Conservation (phyloP, 1,284 basidiomycete species). For the Ganoderma multipileum region DNA sequence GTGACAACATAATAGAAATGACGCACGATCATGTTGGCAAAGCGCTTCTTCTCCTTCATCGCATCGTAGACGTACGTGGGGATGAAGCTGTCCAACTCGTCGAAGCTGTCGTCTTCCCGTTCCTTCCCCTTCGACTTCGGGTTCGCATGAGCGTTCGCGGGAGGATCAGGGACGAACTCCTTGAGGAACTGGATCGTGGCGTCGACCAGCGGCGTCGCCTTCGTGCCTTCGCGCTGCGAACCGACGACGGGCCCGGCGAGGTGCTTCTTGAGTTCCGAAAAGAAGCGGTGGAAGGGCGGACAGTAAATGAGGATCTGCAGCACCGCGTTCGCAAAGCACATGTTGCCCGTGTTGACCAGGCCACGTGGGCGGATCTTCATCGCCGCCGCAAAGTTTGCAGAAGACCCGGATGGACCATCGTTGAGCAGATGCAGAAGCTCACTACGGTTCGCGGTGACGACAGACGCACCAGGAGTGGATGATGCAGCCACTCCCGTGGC, state of each 20-base stretch:
- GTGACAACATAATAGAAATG: neutral
- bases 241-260: slow-evolving; percentile 42
- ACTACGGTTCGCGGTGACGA: slow-evolving; percentile 55
- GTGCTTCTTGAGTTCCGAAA: slow-evolving; percentile 73
- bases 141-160: slow-evolving; percentile 39
- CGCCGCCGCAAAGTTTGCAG: slow-evolving; percentile 24
- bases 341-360: slow-evolving; percentile 94
- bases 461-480: slow-evolving; percentile 32
- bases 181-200: slow-evolving; percentile 85
- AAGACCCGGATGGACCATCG: slow-evolving; percentile 46
- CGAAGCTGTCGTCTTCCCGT: slow-evolving; percentile 48
- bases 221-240: slow-evolving; percentile 44
- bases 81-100: slow-evolving; percentile 77
- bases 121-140: slow-evolving; percentile 45
- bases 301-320: slow-evolving; percentile 93
- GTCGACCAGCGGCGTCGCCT: slow-evolving; percentile 81
- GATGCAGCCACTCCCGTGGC: slow-evolving; percentile 31
- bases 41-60: slow-evolving; percentile 94
- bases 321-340: slow-evolving; percentile 97
- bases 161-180: slow-evolving; percentile 66
- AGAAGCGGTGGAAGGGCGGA: slow-evolving; percentile 83
- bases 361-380: slow-evolving; percentile 76
- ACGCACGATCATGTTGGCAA: slow-evolving; percentile 90
- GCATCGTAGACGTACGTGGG: slow-evolving; percentile 94
- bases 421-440: slow-evolving; percentile 65